Percentiles rank a stretch among this genome's conserved stretches.
Evolutionary conservation across 352 stramenopile species (phyloP).

Genomic region (Thalassiosira mediterranea): DNA sequence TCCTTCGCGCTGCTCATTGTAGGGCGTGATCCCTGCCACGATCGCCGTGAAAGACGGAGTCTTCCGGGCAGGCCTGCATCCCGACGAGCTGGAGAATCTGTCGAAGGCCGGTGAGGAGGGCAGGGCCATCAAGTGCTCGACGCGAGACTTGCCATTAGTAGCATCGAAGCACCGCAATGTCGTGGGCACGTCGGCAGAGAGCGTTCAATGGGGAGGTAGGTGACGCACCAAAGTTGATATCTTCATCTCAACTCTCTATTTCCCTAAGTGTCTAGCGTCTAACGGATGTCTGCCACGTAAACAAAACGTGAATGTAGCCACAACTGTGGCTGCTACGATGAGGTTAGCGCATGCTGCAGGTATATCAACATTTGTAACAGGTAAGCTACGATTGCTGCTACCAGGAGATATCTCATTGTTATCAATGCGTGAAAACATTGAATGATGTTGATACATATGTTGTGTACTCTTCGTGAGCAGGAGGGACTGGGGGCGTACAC

Average conservation of each 20-base stretch:
- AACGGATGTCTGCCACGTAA: no score
- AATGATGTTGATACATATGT: constrained; percentile 6
- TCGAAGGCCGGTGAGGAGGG: constrained; percentile 66
- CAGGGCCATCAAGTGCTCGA: constrained; percentile 86
- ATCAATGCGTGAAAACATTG: no score
- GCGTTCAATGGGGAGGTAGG: constrained; percentile 51
- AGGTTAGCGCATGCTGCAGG: constrained; percentile 91
- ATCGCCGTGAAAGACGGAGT: constrained; percentile 95
- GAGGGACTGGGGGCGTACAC: constrained; percentile 96
- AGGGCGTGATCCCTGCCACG: constrained; percentile 89
- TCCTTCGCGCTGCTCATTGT: no score
- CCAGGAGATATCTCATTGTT: no score
- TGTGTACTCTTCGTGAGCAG: constrained; percentile 52
- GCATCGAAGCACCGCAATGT: constrained; percentile 27
- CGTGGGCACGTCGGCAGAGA: constrained; percentile 7
- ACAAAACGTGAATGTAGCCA: no score
- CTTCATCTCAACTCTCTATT: no score
- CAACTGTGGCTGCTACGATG: constrained; percentile 97
- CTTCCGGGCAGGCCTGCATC: constrained; percentile 81
- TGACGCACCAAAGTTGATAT: no score
- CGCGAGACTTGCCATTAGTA: constrained; percentile 81
- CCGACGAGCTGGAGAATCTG: constrained; percentile 85
- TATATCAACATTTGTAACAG: constrained; percentile 97
- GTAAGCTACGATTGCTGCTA: constrained; percentile 30
- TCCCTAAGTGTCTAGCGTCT: no score